Evolutionary conservation across 169 alveolate species (phyloP), one percentile per base, ranked within the genome.

Genomic region (Fabrea salina): DNA sequence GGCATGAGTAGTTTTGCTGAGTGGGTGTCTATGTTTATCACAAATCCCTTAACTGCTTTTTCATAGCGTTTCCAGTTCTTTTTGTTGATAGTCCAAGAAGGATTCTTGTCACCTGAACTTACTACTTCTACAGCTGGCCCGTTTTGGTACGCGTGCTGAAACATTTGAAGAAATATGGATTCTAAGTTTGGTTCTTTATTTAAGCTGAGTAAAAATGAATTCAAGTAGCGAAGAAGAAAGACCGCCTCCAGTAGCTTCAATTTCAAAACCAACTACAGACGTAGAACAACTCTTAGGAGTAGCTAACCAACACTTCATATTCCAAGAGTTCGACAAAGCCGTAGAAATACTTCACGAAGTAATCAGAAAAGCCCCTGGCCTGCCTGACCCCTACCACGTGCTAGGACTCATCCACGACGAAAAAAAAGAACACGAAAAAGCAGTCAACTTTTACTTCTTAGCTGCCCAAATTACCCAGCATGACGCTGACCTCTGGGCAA

Each of bases 311-410:
- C 85, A 44, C 25, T 89, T 86, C 53, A 80, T 89, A 53, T 85
- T 56, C 58, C 66, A 89, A 43, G 74, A 86, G 50, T 89, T 86
- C 67, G 71, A 85, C 3, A 79, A 67, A 33, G 90, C 93, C 41
- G 82, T 86, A 49, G 81, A 54, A 66, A 66, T 86, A 19, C 75
- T 89, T 44, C 91, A 93, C 80, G 95, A 89, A 32, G 79, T 93
- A 8, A 94, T 93, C 27, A 89, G 88, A 35, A 41, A 88, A 43
- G 92, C 97, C 1, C 97, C 97, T 16, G 92, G 93, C 16, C 54
- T 90, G 25, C 97, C 93, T 30, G 97, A 93, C 79, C 97, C 97
- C 40, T 93, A 91, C 83, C 97, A 93, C 56, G 88, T 93, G 82
- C 80, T 93, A 32, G 97, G 97, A 3, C 86, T 93, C n/a, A 93